Percentiles rank a stretch among this genome's conserved stretches.
Conservation (phyloP, 2,329 filamentous ascomycete species). For the Karstenula rhodostoma region DNA sequence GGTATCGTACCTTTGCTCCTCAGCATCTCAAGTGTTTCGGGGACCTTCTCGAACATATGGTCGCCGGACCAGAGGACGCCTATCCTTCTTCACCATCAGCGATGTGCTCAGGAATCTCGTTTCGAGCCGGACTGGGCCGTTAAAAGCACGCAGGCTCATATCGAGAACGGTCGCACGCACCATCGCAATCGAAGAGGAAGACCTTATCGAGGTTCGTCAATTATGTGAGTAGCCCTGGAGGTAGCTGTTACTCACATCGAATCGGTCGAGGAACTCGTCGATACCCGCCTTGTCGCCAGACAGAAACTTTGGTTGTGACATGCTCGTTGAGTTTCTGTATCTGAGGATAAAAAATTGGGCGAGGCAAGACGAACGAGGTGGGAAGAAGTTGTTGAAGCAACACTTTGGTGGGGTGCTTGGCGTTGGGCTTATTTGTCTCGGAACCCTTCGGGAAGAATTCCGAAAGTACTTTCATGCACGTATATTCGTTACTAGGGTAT, state of each 20-base stretch:
- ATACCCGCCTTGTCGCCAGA: slow-evolving; percentile 81
- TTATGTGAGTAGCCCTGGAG: not conserved
- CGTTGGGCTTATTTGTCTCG: slow-evolving; percentile 21
- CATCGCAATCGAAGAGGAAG: slow-evolving; percentile 97
- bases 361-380: not conserved
- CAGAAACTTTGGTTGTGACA: slow-evolving; percentile 65
- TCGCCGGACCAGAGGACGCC: slow-evolving; percentile 97
- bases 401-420: slow-evolving; percentile 40
- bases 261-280: slow-evolving; percentile 83
- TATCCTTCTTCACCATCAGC: slow-evolving; percentile 61
- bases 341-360: not conserved
- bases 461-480: not conserved
- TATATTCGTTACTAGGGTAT: slow-evolving; percentile 15
- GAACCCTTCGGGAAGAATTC: slow-evolving; percentile 16
- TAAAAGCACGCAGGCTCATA: not conserved
- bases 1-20: slow-evolving; percentile 73
- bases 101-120: not conserved
- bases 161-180: slow-evolving; percentile 56
- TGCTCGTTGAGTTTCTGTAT: slow-evolving; percentile 12
- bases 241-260: slow-evolving; percentile 74
- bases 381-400: slow-evolving; percentile 20
- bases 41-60: slow-evolving; percentile 82
- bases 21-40: slow-evolving; percentile 84
- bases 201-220: slow-evolving; percentile 63
- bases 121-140: not conserved